A percentile compares a stretch with the other conserved stretches of the same genome.
Evolutionary conservation across 2,329 filamentous ascomycete genomes (phyloP).

Genomic region (Monosporascus ibericus): DNA sequence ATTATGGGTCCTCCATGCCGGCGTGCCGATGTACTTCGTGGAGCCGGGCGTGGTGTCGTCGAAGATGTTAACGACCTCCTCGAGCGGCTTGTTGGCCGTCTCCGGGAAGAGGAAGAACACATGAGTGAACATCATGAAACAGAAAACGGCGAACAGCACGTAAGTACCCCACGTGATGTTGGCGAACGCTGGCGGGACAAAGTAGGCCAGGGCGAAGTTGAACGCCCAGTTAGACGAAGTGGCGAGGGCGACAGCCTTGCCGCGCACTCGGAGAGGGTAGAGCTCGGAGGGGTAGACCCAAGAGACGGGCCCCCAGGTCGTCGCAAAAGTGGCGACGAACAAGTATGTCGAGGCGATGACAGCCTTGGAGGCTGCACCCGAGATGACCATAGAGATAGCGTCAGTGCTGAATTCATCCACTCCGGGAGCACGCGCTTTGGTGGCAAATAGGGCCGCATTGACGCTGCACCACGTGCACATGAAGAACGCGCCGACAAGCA

Average conservation of each 20-base stretch:
- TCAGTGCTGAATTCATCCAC: slow-evolving; percentile 30
- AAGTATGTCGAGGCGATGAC: slow-evolving; percentile 62
- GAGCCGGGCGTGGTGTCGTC: slow-evolving; percentile 30
- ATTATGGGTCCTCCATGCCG: slow-evolving; percentile 37
- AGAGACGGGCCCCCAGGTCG: slow-evolving; percentile 36
- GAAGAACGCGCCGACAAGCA: slow-evolving; percentile 58
- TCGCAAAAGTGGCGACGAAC: slow-evolving; percentile 49
- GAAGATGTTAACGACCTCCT: slow-evolving; percentile 47
- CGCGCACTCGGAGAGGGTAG: slow-evolving; percentile 39
- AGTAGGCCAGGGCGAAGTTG: slow-evolving; percentile 44
- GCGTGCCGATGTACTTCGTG: slow-evolving; percentile 32
- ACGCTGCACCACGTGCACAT: slow-evolving; percentile 50
- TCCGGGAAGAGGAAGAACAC: slow-evolving; percentile 52
- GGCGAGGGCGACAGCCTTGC: slow-evolving; percentile 47
- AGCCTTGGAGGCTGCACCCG: slow-evolving; percentile 44
- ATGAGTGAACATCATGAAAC: slow-evolving; percentile 42
- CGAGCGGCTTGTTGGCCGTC: slow-evolving; percentile 48
- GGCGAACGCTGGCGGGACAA: slow-evolving; percentile 38
- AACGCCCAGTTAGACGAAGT: slow-evolving; percentile 47
- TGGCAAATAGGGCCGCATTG: slow-evolving; percentile 40
- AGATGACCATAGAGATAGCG: slow-evolving; percentile 41
- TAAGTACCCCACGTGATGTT: slow-evolving; percentile 47
- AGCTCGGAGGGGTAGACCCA: slow-evolving; percentile 44
- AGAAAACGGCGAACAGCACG: slow-evolving; percentile 47
- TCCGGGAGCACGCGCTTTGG: slow-evolving; percentile 30